Evolutionary conservation across 1,284 basidiomycete genomes (phyloP), one percentile per base, ranked within the genome.

Genomic region (Cystobasidium pallidum): DNA sequence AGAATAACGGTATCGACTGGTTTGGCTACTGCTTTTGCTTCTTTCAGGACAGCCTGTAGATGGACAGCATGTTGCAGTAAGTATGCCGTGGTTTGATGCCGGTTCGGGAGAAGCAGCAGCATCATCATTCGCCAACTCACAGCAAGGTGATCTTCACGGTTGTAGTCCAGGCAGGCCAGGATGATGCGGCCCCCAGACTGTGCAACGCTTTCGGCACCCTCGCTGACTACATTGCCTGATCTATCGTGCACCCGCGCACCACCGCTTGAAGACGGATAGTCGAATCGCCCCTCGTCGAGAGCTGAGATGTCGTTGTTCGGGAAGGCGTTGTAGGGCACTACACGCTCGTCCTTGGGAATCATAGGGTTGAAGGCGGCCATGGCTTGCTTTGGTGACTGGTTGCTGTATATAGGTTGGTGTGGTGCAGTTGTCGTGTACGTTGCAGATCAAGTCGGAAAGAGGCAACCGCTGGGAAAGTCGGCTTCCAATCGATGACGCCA

Each of bases 1-100:
- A 70, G 58, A 21, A 70, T 61, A 55, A 70, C 67, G 28, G 67
- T 70, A 47, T 70, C 67, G 26, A 43, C 43, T 57, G 39, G 32
- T 39, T 70, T 70, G 19, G 67, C 57, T 21, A 52, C 47, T 36
- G 41, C 30, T 55, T 52, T 41, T 43, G 57, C 45, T 54, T 70
- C 57, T 41, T 32, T 36, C 11, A 52, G 39, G 2, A 70, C 67
- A 21, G 32, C 19, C 67, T 70, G 52, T n/a, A 11, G 15, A n/a
- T 21, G 0, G 28, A 68, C 21, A 10, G 54, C n/a, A 30, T 36
- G 13, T n/a, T 15, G 4, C 28, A 36, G 30, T n/a, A 47, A 28
- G 17, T 28, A 10, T 32, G 7, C 26, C 13, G 21, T 34, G 13
- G 19, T n/a, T 21, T 26, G 1, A 2, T 34, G 26, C 28, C 57